Evolutionary conservation across 208 protist species (phyloP).

Genomic region (Tetramitus jugosus): DNA sequence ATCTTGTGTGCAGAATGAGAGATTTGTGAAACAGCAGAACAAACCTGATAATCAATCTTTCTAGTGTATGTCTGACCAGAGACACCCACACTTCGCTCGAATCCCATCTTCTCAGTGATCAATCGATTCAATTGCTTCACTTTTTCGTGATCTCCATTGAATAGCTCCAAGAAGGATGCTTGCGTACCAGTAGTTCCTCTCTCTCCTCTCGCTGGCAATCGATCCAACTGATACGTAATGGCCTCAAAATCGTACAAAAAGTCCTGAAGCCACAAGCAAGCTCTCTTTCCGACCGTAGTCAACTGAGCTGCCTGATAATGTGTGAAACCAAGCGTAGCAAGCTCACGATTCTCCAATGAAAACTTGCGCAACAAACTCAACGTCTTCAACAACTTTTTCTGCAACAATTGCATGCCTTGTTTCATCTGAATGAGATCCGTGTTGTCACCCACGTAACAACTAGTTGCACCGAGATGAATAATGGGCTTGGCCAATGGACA

Average conservation of each 20-base stretch:
- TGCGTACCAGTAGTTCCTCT: conserved; percentile 56
- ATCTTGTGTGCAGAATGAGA: conserved; percentile 46
- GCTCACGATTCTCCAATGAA: neutral
- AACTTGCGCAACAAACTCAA: neutral
- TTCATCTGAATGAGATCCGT: conserved; percentile 51
- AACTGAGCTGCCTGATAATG: conserved; percentile 51
- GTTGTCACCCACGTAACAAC: conserved; percentile 56
- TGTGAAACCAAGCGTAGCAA: neutral
- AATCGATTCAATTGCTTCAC: conserved; percentile 34
- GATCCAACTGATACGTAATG: conserved; percentile 22
- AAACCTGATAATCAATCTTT: conserved; percentile 39
- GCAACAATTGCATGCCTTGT: conserved; percentile 35
- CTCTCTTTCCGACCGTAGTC: conserved; percentile 55
- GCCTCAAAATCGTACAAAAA: conserved; percentile 41
- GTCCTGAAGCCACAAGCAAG: conserved; percentile 50
- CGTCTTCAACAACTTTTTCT: conserved; percentile 24
- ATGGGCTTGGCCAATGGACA: conserved; percentile 41
- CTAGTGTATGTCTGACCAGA: conserved; percentile 55
- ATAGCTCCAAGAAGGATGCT: conserved; percentile 46
- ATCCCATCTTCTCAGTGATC: conserved; percentile 45
- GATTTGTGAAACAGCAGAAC: conserved; percentile 31
- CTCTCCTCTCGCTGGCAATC: conserved; percentile 35
- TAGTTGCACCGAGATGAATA: conserved; percentile 57
- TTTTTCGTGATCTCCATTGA: conserved; percentile 45
- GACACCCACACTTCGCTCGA: conserved; percentile 32